These are phyloP conservation scores for Annona cherimola DNA, from an alignment of 164 flowering plant species.

Conservation along the genomic window DNA sequence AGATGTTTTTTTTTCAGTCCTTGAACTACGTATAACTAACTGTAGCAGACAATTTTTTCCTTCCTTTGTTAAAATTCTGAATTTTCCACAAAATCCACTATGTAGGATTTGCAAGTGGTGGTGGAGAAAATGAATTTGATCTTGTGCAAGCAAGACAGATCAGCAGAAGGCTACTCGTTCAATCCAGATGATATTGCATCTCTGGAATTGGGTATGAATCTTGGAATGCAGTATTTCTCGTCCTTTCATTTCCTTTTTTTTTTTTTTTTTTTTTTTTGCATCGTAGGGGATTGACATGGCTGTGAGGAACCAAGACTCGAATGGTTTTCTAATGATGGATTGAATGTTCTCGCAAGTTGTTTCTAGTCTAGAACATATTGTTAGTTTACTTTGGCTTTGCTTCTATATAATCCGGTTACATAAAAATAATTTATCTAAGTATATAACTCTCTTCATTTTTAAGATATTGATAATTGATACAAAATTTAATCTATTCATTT, in stretches of 20 bases:
- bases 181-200: constrained; percentile 55
- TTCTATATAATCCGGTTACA: too few species aligned
- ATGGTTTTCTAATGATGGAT: too few species aligned
- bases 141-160: constrained; percentile 27
- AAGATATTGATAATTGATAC: too few species aligned
- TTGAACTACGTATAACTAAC: background rate
- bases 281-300: background rate
- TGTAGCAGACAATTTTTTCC: background rate
- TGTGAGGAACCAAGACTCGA: too few species aligned
- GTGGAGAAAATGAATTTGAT: constrained; percentile 62
- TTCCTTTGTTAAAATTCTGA: background rate
- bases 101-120: constrained; percentile 56
- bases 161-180: constrained; percentile 28
- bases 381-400: too few species aligned
- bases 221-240: background rate
- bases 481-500: too few species aligned
- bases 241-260: background rate
- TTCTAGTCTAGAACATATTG: too few species aligned
- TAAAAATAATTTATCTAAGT: too few species aligned
- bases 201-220: constrained; percentile 49
- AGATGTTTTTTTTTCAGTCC: background rate
- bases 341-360: too few species aligned
- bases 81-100: background rate
- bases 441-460: too few species aligned
- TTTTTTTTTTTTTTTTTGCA: too few species aligned